A percentile compares a stretch with the other conserved stretches of the same genome.
Evolutionary conservation across 306 rosid genomes (phyloP).

Genomic region (Lithocarpus polystachyus): DNA sequence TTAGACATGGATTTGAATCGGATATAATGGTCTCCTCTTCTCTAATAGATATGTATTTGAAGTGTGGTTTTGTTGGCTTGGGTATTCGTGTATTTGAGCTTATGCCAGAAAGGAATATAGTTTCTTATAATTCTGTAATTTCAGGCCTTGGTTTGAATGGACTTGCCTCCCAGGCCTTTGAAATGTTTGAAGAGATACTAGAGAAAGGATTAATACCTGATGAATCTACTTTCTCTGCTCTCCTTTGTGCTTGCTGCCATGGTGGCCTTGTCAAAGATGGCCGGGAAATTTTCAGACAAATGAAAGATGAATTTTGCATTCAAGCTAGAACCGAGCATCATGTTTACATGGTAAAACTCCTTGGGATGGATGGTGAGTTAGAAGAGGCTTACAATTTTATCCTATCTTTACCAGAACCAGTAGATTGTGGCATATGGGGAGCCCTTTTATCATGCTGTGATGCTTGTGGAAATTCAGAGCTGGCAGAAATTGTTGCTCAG

Average conservation of each 20-base stretch:
- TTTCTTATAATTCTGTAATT: conserved; percentile 75
- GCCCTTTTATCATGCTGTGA: conserved; percentile 82
- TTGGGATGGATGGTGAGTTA: conserved; percentile 70
- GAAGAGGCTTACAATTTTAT: conserved; percentile 74
- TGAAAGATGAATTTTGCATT: conserved; percentile 59
- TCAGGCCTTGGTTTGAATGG: conserved; percentile 82
- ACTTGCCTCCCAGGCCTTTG: conserved; percentile 57
- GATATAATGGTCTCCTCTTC: conserved; percentile 75
- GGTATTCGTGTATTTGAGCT: conserved; percentile 51
- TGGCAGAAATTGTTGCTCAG: conserved; percentile 68
- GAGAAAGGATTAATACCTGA: conserved; percentile 55
- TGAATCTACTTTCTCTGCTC: conserved; percentile 80
- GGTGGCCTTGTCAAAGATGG: conserved; percentile 76
- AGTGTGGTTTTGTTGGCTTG: conserved; percentile 67
- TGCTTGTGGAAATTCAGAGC: conserved; percentile 53
- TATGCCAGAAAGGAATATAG: conserved; percentile 54
- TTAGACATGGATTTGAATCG: conserved; percentile 64
- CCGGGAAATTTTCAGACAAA: conserved; percentile 50
- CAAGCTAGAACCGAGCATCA: conserved; percentile 64
- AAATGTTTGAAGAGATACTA: conserved; percentile 51
- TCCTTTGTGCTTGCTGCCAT: conserved; percentile 83
- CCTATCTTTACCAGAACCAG: conserved; percentile 64
- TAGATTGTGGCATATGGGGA: conserved; percentile 79
- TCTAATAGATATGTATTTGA: conserved; percentile 74
- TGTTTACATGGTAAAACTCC: conserved; percentile 86